phyloP scores from a whole-genome alignment of 306 rosid genomes.

The Casuarina glauca region DNA sequence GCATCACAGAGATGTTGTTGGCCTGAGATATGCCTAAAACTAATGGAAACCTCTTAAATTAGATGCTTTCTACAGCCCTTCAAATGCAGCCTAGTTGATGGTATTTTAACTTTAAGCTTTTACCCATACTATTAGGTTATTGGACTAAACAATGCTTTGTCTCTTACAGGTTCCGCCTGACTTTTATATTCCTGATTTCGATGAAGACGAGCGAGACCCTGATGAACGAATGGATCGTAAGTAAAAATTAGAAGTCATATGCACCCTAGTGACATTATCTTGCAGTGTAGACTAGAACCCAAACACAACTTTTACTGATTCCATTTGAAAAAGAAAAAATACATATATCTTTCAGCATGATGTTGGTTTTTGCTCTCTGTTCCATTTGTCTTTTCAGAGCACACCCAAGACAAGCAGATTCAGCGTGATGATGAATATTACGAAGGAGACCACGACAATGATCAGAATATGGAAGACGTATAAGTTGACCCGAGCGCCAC shows the following conservation, averaged over 20 bases:
- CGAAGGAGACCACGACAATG: constrained; percentile 88
- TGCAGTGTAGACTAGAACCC: background rate
- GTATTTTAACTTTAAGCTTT: background rate
- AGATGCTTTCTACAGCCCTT: background rate
- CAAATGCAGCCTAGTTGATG: constrained; percentile 6
- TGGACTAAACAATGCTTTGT: constrained; percentile 21
- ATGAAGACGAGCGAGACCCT: constrained; percentile 93
- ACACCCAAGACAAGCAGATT: constrained; percentile 86
- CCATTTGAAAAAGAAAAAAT: background rate
- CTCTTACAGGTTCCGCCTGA: constrained; percentile 90
- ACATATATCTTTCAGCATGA: constrained; percentile 2
- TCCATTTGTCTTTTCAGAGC: constrained; percentile 53
- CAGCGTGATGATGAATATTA: constrained; percentile 94
- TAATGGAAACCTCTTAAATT: constrained; percentile 1
- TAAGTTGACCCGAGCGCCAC: constrained; percentile 22
- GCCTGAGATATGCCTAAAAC: background rate
- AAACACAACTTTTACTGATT: background rate
- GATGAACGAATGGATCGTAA: constrained; percentile 95
- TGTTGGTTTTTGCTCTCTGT: background rate
- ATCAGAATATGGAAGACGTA: constrained; percentile 70
- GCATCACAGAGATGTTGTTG: background rate
- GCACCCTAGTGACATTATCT: background rate
- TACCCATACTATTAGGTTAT: background rate
- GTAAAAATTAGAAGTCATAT: constrained; percentile 14
- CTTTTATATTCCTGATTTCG: constrained; percentile 85